phyloP scores from a whole-genome alignment of 1,139 yeast species.

The Suhomyces choctaworum region DNA sequence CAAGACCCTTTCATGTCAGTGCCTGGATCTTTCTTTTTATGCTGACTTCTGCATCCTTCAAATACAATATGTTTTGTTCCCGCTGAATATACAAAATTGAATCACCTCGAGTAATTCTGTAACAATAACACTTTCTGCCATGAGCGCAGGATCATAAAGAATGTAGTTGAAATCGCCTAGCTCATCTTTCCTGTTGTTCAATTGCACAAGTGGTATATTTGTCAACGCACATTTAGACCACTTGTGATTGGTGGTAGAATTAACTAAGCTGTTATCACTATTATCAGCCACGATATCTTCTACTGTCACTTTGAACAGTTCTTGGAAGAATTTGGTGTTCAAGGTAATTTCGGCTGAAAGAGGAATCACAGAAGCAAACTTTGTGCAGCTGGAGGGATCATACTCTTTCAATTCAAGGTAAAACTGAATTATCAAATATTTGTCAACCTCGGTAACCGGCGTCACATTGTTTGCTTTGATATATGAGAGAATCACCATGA shows the following conservation, averaged over 20 bases:
- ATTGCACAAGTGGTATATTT: conserved; percentile 37
- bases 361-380: conserved; percentile 14
- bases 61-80: conserved; percentile 27
- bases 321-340: conserved; percentile 30
- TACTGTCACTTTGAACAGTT: conserved; percentile 24
- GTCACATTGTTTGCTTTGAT: conserved; percentile 8
- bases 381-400: conserved; percentile 3
- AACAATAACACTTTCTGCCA: conserved; percentile 18
- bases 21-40: conserved; percentile 10
- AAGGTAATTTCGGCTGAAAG: conserved; percentile 24
- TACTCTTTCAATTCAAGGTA: conserved; percentile 16
- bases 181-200: conserved; percentile 38
- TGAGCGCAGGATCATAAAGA: conserved; percentile 14
- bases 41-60: too few species aligned
- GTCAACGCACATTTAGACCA: conserved; percentile 45
- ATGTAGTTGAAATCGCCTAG: conserved; percentile 33
- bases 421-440: conserved; percentile 28
- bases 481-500: conserved; percentile 20
- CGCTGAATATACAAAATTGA: conserved; percentile 35
- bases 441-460: conserved; percentile 24
- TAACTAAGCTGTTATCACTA: conserved; percentile 17
- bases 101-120: conserved; percentile 21
- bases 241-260: conserved; percentile 34
- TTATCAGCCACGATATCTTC: conserved; percentile 17
- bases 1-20: conserved; percentile 22